Evolutionary conservation across 2,329 filamentous ascomycete species (phyloP).

Genomic region (Epichloe gansuensis): DNA sequence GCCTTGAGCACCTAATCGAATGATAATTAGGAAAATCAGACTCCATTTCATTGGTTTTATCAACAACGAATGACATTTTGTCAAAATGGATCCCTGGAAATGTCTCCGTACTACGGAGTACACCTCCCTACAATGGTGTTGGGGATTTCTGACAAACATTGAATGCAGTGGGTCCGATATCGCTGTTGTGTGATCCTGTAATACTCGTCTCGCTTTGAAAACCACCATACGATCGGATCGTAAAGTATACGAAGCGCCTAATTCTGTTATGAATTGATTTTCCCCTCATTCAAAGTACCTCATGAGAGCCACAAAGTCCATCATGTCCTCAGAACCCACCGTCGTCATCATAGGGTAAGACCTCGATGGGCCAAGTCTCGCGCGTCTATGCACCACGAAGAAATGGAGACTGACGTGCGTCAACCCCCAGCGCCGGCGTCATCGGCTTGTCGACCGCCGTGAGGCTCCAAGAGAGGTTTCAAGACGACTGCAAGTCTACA

Average conservation of each 20-base stretch:
- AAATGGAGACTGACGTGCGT: not conserved
- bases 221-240: not conserved
- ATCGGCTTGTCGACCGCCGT: constrained; percentile 38
- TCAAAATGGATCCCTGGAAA: too few species aligned
- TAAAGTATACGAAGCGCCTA: not conserved
- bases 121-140: too few species aligned
- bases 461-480: constrained; percentile 24
- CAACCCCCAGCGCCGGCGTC: constrained; percentile 34
- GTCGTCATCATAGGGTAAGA: constrained; percentile 8
- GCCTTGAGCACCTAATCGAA: constrained; percentile 8
- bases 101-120: too few species aligned
- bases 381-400: too few species aligned
- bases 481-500: not conserved
- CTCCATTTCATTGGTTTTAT: too few species aligned
- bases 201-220: not conserved
- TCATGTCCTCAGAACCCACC: constrained; percentile 1
- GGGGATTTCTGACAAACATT: too few species aligned
- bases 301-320: not conserved
- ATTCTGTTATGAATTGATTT: not conserved
- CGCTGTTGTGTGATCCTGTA: not conserved
- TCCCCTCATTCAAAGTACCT: not conserved
- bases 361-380: not conserved
- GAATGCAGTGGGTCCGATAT: too few species aligned
- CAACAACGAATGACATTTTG: too few species aligned
- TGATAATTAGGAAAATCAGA: not conserved